Evolutionary conservation across 2,329 filamentous ascomycete genomes (phyloP).

Genomic region (Colletotrichum chrysophilum): DNA sequence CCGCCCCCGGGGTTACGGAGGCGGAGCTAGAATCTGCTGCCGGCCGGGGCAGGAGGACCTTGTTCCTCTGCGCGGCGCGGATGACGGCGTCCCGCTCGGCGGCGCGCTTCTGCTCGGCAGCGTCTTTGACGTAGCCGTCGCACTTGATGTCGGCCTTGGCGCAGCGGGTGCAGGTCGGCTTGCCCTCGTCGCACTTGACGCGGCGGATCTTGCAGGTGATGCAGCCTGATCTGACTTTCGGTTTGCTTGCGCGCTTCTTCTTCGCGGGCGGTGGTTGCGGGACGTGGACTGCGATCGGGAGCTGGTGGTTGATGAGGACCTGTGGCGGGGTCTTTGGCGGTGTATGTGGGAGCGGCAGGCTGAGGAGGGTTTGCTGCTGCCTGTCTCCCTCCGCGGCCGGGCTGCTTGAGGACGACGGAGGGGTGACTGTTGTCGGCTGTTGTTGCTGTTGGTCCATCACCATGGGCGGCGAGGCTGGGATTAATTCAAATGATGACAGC

Average conservation of each 20-base stretch:
- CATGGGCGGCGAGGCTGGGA: not conserved
- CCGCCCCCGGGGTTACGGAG: too few species aligned
- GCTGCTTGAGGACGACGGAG: not conserved
- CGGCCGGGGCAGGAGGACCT: not conserved
- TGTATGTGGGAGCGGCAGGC: not conserved
- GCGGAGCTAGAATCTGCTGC: too few species aligned
- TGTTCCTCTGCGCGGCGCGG: not conserved
- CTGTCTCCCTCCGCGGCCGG: not conserved
- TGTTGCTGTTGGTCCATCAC: not conserved
- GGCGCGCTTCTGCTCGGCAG: not conserved
- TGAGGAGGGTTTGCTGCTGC: not conserved
- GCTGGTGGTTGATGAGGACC: not conserved
- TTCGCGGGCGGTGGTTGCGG: not conserved
- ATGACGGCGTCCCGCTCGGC: not conserved
- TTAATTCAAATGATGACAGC: not conserved
- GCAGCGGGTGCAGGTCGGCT: conserved; percentile 27
- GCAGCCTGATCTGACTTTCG: conserved; percentile 23
- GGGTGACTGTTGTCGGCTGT: not conserved
- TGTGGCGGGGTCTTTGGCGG: not conserved
- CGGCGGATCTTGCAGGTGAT: conserved; percentile 29
- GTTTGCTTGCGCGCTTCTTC: conserved; percentile 14
- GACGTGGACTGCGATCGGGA: not conserved
- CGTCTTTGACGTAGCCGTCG: conserved; percentile 18
- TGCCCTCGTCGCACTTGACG: conserved; percentile 35
- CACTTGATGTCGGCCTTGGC: conserved; percentile 17